These are phyloP conservation scores for Fusarium odoratissimum DNA, from an alignment of 2,329 filamentous ascomycete genomes.

Conservation along the genomic window DNA sequence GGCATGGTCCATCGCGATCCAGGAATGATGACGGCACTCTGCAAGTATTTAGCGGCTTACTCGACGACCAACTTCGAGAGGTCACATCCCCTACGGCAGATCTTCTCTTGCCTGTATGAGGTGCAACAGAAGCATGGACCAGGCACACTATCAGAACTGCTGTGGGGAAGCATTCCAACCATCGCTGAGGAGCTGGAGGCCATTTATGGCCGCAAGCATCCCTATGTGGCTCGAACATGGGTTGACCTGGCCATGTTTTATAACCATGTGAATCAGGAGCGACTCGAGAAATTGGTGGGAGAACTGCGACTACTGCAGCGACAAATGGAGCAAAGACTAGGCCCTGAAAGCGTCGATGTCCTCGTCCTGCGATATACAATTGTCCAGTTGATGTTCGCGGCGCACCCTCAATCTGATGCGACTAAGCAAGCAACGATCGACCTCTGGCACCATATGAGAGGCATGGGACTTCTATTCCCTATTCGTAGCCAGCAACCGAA, in stretches of 20 bases:
- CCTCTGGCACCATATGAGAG: conserved; percentile 53
- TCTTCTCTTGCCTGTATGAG: conserved; percentile 57
- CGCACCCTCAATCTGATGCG: conserved; percentile 49
- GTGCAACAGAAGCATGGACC: conserved; percentile 59
- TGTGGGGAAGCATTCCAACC: conserved; percentile 56
- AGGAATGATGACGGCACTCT: conserved; percentile 59
- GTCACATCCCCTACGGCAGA: conserved; percentile 56
- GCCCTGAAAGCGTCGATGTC: conserved; percentile 50
- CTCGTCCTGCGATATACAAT: conserved; percentile 56
- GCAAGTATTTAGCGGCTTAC: conserved; percentile 58
- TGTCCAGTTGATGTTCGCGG: conserved; percentile 54
- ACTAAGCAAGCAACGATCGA: conserved; percentile 53
- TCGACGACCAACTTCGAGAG: conserved; percentile 58
- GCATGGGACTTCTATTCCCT: conserved; percentile 50
- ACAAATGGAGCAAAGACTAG: conserved; percentile 52
- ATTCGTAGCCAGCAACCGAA: conserved; percentile 54
- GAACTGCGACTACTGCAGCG: conserved; percentile 53
- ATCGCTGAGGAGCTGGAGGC: conserved; percentile 59
- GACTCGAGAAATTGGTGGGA: conserved; percentile 51
- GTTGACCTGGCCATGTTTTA: conserved; percentile 56
- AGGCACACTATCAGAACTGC: conserved; percentile 55
- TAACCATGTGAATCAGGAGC: conserved; percentile 51
- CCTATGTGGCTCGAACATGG: conserved; percentile 57
- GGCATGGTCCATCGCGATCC: conserved; percentile 59
- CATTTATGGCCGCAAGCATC: conserved; percentile 57